Evolutionary conservation across 2,329 filamentous ascomycete species (phyloP), one percentile per base, ranked within the genome.

Genomic region (Cordyceps cateniannulata): DNA sequence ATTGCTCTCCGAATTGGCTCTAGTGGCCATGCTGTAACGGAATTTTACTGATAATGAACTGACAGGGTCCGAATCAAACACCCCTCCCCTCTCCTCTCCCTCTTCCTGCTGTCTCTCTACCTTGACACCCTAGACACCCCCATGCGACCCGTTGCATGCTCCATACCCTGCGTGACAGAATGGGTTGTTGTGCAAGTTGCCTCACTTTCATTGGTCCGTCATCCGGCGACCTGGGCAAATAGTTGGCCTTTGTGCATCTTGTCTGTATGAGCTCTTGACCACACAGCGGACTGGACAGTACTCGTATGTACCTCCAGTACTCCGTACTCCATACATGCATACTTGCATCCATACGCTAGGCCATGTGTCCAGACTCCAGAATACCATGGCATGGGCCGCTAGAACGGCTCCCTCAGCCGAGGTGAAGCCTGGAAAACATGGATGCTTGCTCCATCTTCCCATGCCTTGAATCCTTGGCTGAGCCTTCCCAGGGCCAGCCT

Each of bases 321-420:
- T 35, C 27, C 32, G 12, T 35, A 35, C n/a, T n/a, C n/a, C 32
- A 35, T 35, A 12, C 32, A 35, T 35, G 10, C 32, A 12, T 35
- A 35, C 32, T 35, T n/a, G n/a, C 32, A 9, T 35, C 32, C 38
- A 60, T 48, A 38, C 25, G 29, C n/a, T 42, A 29, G 29, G 44
- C 50, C 58, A 60, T 54, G 58, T 60, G 58, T 52, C 35, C 56
- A 59, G n/a, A 59, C 50, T 52, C 35, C 56, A 59, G n/a, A 59
- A 52, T n/a, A 47, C 25, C 50, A 42, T 51, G 59, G 27, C 52
- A 61, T 32, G 40, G 42, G 45, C 59, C 51, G 45, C 52, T 52
- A 53, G 29, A 61, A 53, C 60, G 47, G 47, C 47, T 52, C 27
- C 47, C 38, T 58, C 60, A 61, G 53, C 60, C 60, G 60, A 61